Evolutionary conservation across 306 rosid species (phyloP).

Genomic region (Gastrolobium villosum): DNA sequence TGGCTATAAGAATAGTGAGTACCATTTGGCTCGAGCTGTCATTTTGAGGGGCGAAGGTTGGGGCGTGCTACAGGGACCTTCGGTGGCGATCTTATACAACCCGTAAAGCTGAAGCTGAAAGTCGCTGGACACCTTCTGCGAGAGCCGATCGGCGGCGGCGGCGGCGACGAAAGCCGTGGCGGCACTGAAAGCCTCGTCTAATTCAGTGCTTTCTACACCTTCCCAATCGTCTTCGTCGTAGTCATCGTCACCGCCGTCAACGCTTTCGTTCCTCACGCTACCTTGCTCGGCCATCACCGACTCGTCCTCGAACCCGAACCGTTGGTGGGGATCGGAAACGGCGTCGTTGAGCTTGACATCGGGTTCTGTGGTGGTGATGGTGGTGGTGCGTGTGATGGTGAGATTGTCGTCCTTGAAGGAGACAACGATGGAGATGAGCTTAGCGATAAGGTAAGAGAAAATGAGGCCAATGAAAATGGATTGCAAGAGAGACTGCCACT

Average conservation of each 20-base stretch:
- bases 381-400: constrained; percentile 59
- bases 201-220: constrained; percentile 94
- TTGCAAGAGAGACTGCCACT: constrained; percentile 89
- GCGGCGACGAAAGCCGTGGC: constrained; percentile 92
- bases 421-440: constrained; percentile 84
- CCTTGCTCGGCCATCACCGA: constrained; percentile 94
- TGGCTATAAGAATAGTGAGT: constrained; percentile 22
- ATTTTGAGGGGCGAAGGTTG: constrained; percentile 94
- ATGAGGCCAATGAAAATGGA: constrained; percentile 85
- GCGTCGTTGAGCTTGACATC: not conserved
- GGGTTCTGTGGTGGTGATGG: not conserved
- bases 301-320: constrained; percentile 55
- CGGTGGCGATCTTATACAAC: constrained; percentile 94
- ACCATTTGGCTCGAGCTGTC: constrained; percentile 99
- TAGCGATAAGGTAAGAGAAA: constrained; percentile 94
- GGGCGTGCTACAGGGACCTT: constrained; percentile 90
- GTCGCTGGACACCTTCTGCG: constrained; percentile 82
- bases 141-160: constrained; percentile 87
- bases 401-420: constrained; percentile 91
- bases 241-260: constrained; percentile 53
- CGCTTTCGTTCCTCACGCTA: constrained; percentile 77
- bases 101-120: constrained; percentile 90
- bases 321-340: constrained; percentile 15
- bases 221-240: constrained; percentile 91
- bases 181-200: constrained; percentile 91